Evolutionary conservation across 257 asterid species (phyloP).

Genomic region (Vinca minor): DNA sequence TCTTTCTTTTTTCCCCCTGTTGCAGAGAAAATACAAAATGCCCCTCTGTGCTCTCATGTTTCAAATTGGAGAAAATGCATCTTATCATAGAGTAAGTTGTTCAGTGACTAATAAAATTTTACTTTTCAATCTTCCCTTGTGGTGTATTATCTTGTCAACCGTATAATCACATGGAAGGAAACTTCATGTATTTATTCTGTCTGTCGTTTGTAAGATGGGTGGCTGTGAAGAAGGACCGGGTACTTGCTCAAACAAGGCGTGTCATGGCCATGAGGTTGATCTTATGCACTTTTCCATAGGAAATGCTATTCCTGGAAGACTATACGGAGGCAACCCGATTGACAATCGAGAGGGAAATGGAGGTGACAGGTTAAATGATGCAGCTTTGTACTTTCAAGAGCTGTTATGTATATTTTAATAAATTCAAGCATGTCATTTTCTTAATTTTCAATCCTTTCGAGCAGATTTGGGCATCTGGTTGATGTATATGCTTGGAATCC

Average conservation of each 20-base stretch:
- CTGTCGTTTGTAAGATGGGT: conserved; percentile 51
- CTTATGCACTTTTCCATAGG: conserved; percentile 85
- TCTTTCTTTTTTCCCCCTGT: conserved; percentile 5
- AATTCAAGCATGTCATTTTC: not conserved
- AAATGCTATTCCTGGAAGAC: conserved; percentile 76
- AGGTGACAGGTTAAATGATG: conserved; percentile 37
- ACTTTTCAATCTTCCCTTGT: not conserved
- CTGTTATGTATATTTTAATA: not conserved
- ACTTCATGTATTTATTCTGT: not conserved
- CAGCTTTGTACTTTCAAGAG: not conserved
- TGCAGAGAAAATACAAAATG: conserved; percentile 58
- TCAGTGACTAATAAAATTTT: conserved; percentile 1
- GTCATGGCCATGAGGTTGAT: conserved; percentile 75
- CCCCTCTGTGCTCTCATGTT: conserved; percentile 78
- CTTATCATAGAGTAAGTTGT: conserved; percentile 57
- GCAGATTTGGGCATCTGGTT: conserved; percentile 57
- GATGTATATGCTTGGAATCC: conserved; percentile 82
- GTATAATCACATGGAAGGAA: not conserved
- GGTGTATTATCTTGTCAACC: too few species aligned
- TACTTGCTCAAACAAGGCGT: conserved; percentile 53
- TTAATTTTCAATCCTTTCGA: not conserved
- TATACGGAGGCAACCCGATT: conserved; percentile 50
- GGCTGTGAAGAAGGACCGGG: conserved; percentile 66
- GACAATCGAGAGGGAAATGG: conserved; percentile 36
- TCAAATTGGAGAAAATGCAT: conserved; percentile 73